Base-by-base conservation (phyloP, 2,329 filamentous ascomycete genomes). In the Ambrosiella cleistominuta region DNA sequence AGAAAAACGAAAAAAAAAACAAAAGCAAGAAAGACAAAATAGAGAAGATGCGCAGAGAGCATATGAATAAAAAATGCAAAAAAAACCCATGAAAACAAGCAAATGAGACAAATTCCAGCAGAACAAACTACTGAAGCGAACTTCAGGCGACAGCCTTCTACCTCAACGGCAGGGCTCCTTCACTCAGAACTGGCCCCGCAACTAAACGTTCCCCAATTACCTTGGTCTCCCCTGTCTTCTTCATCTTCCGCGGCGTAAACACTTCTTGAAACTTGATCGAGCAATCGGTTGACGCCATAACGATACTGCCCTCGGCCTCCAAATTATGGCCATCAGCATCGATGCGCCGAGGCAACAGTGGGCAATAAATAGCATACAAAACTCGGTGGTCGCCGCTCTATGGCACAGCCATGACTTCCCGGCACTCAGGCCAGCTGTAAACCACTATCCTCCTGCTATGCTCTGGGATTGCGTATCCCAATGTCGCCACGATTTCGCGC, bases 191-290 rank as follows among this genome's bases (percentile, higher is more conserved):
- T 3, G 27, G 27, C 27, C 27, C 27, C 27, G 27, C 27, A 27
- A 5, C 27, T 27, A 5, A 27, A 27, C 27, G 27, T 27, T 27
- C 27, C 27, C 2, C 27, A 3, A 27, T 27, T 5, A 5, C 3
- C 27, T 27, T 27, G 44, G 2, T 8, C n/a, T 17, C 44, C 7
- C 44, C 19, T 27, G 47, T 8, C 38, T 42, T 19, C 2, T 11
- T 51, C 15, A n/a, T 36, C 52, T 54, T 39, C 19, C 12, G 15
- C 7, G n/a, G 15, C 7, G 38, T 17, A 44, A 54, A 97, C 9
- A 98, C 82, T 71, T 97, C 90, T 68, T 97, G 89, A 65, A 97
- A 97, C 67, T 93, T 93, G 69, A 97, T 85, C 64, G 81, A 94
- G 67, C 88, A 84, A 70, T 97, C 90, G 66, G 89, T 95, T 49